Conservation (phyloP, 2,329 filamentous ascomycete genomes). For the Rhinocladiella mackenziei region DNA sequence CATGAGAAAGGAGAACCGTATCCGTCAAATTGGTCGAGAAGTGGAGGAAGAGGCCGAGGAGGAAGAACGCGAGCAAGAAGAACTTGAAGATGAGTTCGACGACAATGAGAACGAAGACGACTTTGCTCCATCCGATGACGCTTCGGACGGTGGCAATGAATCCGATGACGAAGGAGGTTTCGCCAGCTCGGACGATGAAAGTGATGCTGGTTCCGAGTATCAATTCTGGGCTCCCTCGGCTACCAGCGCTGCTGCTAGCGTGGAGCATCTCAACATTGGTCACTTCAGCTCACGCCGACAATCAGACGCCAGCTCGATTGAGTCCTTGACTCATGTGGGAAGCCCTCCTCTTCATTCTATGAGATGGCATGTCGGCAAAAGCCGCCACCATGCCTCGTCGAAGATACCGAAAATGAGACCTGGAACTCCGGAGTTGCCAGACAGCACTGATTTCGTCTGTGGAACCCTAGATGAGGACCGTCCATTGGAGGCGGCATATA, state of each 20-base stretch:
- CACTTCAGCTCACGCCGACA: constrained; percentile 44
- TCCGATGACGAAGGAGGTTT: constrained; percentile 75
- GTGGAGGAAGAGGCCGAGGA: constrained; percentile 84
- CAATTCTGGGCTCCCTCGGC: constrained; percentile 58
- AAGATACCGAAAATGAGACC: constrained; percentile 55
- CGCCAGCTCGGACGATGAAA: constrained; percentile 65
- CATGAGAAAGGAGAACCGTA: constrained; percentile 80
- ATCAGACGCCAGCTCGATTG: constrained; percentile 52
- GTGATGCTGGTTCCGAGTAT: constrained; percentile 60
- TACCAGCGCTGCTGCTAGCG: constrained; percentile 49
- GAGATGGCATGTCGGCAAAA: constrained; percentile 9
- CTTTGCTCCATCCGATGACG: constrained; percentile 51
- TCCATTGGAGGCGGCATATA: constrained; percentile 88
- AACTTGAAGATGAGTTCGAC: constrained; percentile 45
- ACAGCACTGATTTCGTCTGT: constrained; percentile 99
- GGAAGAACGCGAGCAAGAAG: constrained; percentile 60
- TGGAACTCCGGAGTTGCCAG: constrained; percentile 77
- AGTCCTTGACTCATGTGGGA: constrained; percentile 37
- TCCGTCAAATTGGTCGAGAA: constrained; percentile 80
- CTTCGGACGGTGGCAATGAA: constrained; percentile 67
- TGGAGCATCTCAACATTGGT: constrained; percentile 48
- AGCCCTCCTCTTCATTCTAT: constrained; percentile 23
- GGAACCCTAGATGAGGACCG: constrained; percentile 94
- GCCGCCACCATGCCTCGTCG: constrained; percentile 5
- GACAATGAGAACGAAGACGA: constrained; percentile 67